phyloP scores from a whole-genome alignment of 345 rosid species.

The thale cress (Arabidopsis thaliana) region TAIR10.1 NC_003074.8:17131501-17132000 shows the following conservation, averaged over 20 bases:
- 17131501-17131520: neutral
- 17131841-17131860: slow-evolving; percentile 26
- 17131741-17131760: slow-evolving; percentile 25
- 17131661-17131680: slow-evolving; percentile 1
- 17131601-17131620: slow-evolving; percentile 1
- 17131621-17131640: neutral
- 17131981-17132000: slow-evolving; percentile 27
- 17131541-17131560: neutral
- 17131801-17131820: neutral
- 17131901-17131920: slow-evolving; percentile 32
- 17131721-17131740: slow-evolving; percentile 4
- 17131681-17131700: slow-evolving; percentile 10
- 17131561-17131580: neutral
- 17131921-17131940: slow-evolving; percentile 3
- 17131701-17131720: neutral
- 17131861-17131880: slow-evolving; percentile 20
- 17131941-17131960: slow-evolving; percentile 24
- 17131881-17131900: slow-evolving; percentile 9
- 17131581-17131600: too few species aligned
- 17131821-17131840: slow-evolving; percentile 23
- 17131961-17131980: slow-evolving; percentile 32
- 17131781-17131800: slow-evolving; percentile 23
- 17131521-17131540: neutral
- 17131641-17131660: neutral
- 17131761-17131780: slow-evolving; percentile 30